Percentiles rank a stretch among this genome's conserved stretches.
Evolutionary conservation across 2,329 filamentous ascomycete species (phyloP).

Genomic region (Dichotomopilus funicola): DNA sequence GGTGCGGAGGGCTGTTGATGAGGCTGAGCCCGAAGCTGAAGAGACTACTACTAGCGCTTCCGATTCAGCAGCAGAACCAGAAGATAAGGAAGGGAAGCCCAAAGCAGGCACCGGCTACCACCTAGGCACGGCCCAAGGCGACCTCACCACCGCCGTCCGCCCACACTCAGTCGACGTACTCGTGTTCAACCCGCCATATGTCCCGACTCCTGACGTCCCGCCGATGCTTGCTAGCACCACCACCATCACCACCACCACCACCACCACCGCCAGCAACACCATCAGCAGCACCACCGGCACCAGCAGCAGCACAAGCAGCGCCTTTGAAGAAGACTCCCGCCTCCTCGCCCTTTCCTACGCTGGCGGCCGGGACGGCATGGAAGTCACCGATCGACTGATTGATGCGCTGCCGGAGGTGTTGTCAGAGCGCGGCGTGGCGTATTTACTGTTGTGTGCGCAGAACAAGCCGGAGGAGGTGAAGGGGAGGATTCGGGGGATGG

Average conservation of each 20-base stretch:
- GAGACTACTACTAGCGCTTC: too few relatives aligned
- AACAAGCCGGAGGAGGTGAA: constrained; percentile 62
- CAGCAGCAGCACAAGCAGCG: constrained; percentile 24
- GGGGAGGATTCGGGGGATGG: constrained; percentile 24
- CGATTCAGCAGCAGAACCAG: background rate
- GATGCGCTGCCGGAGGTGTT: constrained; percentile 60
- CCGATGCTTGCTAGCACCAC: background rate
- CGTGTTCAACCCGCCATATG: constrained; percentile 96
- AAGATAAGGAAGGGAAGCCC: background rate
- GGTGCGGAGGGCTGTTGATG: constrained; percentile 41
- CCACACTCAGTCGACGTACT: constrained; percentile 66
- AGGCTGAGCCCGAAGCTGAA: background rate
- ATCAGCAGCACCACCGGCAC: background rate
- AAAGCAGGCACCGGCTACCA: constrained; percentile 41
- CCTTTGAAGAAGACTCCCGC: constrained; percentile 75
- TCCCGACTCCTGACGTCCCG: constrained; percentile 75
- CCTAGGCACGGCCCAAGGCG: constrained; percentile 61
- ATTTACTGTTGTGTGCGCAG: constrained; percentile 82
- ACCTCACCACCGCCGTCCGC: constrained; percentile 60
- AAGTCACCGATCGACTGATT: constrained; percentile 77
- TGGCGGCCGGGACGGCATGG: constrained; percentile 87
- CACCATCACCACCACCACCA: too few relatives aligned
- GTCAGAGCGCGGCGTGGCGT: constrained; percentile 66
- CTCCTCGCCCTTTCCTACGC: constrained; percentile 82
- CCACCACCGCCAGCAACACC: background rate